Evolutionary conservation across 306 rosid genomes (phyloP).

Genomic region (Biancaea sappan): DNA sequence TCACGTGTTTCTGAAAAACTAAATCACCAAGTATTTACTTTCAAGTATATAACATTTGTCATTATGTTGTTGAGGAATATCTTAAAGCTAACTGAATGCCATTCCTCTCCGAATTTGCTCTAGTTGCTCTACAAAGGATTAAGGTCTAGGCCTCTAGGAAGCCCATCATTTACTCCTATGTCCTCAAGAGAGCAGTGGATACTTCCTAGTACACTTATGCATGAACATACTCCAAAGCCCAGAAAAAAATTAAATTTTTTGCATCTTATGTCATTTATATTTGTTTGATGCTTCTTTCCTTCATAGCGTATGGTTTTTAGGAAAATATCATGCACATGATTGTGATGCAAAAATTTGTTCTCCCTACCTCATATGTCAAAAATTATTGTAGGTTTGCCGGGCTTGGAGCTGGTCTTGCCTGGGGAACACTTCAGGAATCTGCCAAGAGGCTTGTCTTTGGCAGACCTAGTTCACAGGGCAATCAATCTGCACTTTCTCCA

Average conservation of each 20-base stretch:
- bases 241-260: neutral
- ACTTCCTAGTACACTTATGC: neutral
- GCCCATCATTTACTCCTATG: neutral
- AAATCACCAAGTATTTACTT: neutral
- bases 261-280: neutral
- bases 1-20: neutral
- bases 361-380: neutral
- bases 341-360: neutral
- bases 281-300: neutral
- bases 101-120: neutral
- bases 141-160: neutral
- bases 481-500: slow-evolving; percentile 62
- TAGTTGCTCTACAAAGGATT: neutral
- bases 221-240: neutral
- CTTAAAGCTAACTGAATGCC: neutral
- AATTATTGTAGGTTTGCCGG: slow-evolving; percentile 73
- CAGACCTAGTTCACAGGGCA: slow-evolving; percentile 40
- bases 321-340: neutral
- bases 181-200: neutral
- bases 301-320: neutral
- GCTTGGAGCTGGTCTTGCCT: slow-evolving; percentile 89
- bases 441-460: slow-evolving; percentile 85
- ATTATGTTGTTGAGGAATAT: neutral
- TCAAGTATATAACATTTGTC: neutral
- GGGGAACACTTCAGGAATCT: slow-evolving; percentile 97